Percentiles rank a stretch among this genome's conserved stretches.
phyloP scores from a whole-genome alignment of 768 basidiomycete species.

The Rhodotorula graminis region DNA sequence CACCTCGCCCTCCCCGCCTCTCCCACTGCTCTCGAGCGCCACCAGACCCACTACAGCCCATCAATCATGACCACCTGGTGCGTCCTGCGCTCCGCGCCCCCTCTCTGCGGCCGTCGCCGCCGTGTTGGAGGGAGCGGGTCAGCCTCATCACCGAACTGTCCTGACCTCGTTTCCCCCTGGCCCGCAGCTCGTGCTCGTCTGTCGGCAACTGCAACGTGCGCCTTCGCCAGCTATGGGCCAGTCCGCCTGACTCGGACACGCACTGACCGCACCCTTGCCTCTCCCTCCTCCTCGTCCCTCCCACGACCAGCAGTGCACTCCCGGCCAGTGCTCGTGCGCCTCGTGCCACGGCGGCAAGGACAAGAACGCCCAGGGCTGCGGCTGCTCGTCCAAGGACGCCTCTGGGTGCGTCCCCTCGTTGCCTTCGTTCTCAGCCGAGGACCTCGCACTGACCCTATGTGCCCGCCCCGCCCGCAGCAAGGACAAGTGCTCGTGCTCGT shows the following conservation, averaged over 20 bases:
- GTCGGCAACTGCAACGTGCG: conserved; percentile 29
- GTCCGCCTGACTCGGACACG: no score
- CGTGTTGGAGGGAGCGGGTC: no score
- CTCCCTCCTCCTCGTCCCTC: neutral
- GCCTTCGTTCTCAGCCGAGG: neutral
- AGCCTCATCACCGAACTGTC: no score
- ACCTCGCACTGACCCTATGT: no score
- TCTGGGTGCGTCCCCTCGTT: neutral
- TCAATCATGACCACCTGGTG: neutral
- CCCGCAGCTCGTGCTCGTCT: neutral
- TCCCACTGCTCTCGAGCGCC: no score
- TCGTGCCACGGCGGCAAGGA: conserved; percentile 18
- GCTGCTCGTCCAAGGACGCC: conserved; percentile 1
- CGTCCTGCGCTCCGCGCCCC: no score
- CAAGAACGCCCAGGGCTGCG: conserved; percentile 17
- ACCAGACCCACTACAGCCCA: neutral
- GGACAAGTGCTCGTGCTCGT: conserved; percentile 5
- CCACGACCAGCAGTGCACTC: conserved; percentile 1
- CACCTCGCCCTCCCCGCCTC: neutral
- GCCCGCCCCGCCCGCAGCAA: neutral
- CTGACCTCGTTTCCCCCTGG: no score
- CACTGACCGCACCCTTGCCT: no score
- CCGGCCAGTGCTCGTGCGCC: conserved; percentile 12
- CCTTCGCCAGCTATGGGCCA: no score
- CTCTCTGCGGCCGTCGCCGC: no score